These are phyloP conservation scores for Phytophthora chlamydospora DNA, from an alignment of 352 stramenopile genomes.

Conservation along the genomic window DNA sequence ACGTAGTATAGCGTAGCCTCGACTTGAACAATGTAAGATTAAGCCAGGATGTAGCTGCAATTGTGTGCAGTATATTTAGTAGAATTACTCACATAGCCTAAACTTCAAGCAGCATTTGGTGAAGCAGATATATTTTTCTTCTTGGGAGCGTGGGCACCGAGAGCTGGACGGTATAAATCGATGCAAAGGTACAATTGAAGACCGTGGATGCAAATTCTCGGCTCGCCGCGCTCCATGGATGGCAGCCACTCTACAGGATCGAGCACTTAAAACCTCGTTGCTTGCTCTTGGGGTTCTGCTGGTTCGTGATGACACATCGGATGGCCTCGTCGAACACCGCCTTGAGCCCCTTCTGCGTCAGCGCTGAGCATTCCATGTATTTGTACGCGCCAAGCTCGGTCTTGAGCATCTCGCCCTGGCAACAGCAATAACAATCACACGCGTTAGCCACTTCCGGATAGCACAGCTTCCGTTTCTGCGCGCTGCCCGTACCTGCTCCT, in stretches of 20 bases:
- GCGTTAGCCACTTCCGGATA: slow-evolving; percentile 1
- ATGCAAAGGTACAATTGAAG: slow-evolving; percentile 18
- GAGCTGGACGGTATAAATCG: slow-evolving; percentile 13
- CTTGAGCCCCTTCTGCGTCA: slow-evolving; percentile 95
- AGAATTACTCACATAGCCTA: slow-evolving; percentile 10
- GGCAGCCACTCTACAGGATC: slow-evolving; percentile 57
- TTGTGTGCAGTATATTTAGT: background rate
- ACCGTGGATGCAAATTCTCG: slow-evolving; percentile 17
- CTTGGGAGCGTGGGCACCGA: background rate
- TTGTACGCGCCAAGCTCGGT: slow-evolving; percentile 90
- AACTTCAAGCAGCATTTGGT: slow-evolving; percentile 10
- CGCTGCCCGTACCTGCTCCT: slow-evolving; percentile 57
- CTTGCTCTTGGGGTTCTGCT: slow-evolving; percentile 72
- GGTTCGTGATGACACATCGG: slow-evolving; percentile 85
- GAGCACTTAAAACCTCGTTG: slow-evolving; percentile 56
- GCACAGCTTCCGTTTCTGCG: background rate
- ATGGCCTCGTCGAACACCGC: slow-evolving; percentile 95
- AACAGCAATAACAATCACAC: slow-evolving; percentile 1
- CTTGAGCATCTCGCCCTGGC: slow-evolving; percentile 86
- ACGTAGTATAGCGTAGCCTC: background rate
- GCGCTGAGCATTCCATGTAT: slow-evolving; percentile 94
- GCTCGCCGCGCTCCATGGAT: slow-evolving; percentile 6
- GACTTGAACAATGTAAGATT: slow-evolving; percentile 9
- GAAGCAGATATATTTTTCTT: slow-evolving; percentile 5
- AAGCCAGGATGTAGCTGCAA: too few relatives aligned